Base-by-base conservation (phyloP, 805 yeast genomes). In the Nakazawaea ambrosiae region DNA sequence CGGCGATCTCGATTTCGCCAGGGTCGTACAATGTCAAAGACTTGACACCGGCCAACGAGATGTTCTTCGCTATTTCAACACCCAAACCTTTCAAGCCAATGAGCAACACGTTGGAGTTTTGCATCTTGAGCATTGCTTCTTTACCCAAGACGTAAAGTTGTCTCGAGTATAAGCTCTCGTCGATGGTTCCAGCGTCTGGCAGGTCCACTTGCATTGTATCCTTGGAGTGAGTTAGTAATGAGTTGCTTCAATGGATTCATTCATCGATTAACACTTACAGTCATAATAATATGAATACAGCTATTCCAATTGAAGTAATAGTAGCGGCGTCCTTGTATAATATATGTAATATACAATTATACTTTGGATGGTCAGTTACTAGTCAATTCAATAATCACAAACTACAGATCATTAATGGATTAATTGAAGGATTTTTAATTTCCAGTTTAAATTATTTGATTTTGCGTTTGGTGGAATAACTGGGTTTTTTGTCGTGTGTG, bases 91-190 rank as follows among this genome's bases (percentile, higher is more conserved):
- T 81, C 40, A 90, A 66, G 3, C 99, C 98, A 45, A 89, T 75
- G 33, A 92, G 70, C 34, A 92, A 73, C n/a, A 92, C 96, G 50
- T 84, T 87, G 19, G 97, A 88, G 47, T 75, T 71, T 52, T 89
- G 96, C 97, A 92, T 85, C 60, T 87, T 85, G 50, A 89, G 68
- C 99, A 92, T 92, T 36, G 99, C 99, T 48, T 92, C 99, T 52
- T 86, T 88, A 45, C 99, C 99, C 47, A 92, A 64, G 36, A 92
- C 99, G 52, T 90, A 87, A 60, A 92, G 75, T 65, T 92, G 98
- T 60, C 98, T 86, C 27, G 97, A 89, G 70, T 92, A 92, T 49
- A 92, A 73, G 41, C 94, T 72, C 68, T 92, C 98, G 58, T 92
- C 98, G 52, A 92, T 90, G 43, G 76, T 71, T 31, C 47, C 50